phyloP scores from a whole-genome alignment of 805 yeast species.

The Lipomyces mesembrius region DNA sequence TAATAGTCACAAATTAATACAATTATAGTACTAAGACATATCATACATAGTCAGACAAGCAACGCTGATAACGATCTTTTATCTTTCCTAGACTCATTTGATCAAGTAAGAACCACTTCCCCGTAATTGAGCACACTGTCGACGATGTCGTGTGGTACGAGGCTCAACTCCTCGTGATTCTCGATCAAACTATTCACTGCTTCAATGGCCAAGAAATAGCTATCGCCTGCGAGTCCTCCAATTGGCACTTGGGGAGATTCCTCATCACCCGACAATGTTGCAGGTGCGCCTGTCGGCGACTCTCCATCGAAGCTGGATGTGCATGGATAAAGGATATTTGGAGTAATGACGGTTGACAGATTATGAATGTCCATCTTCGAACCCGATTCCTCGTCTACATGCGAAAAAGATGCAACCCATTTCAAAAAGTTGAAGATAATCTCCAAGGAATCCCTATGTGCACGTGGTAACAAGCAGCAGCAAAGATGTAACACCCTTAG shows the following conservation, averaged over 20 bases:
- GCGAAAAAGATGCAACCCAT: conserved; percentile 96
- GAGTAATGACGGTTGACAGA: conserved; percentile 92
- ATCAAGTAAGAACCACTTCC: background rate
- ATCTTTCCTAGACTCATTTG: background rate
- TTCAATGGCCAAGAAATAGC: conserved; percentile 87
- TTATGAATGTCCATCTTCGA: conserved; percentile 97
- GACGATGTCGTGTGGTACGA: conserved; percentile 71
- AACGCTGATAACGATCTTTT: background rate
- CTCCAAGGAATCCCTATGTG: conserved; percentile 83
- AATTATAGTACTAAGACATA: background rate
- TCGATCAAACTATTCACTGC: conserved; percentile 83
- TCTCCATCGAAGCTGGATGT: conserved; percentile 35
- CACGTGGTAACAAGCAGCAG: conserved; percentile 78
- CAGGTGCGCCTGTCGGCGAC: conserved; percentile 34
- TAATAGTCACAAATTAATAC: background rate
- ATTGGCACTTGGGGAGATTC: conserved; percentile 25
- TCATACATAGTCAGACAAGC: background rate
- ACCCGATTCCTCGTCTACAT: conserved; percentile 84
- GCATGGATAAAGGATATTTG: conserved; percentile 73
- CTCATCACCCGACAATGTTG: conserved; percentile 43
- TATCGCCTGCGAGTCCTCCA: conserved; percentile 57
- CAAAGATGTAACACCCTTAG: conserved; percentile 63
- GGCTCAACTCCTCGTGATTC: conserved; percentile 74
- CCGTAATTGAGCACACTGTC: background rate
- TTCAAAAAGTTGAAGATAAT: conserved; percentile 82